A percentile compares a stretch with the other conserved stretches of the same genome.
These are phyloP conservation scores for Trametes pubescens DNA, from an alignment of 1,284 basidiomycete genomes.

Conservation along the genomic window DNA sequence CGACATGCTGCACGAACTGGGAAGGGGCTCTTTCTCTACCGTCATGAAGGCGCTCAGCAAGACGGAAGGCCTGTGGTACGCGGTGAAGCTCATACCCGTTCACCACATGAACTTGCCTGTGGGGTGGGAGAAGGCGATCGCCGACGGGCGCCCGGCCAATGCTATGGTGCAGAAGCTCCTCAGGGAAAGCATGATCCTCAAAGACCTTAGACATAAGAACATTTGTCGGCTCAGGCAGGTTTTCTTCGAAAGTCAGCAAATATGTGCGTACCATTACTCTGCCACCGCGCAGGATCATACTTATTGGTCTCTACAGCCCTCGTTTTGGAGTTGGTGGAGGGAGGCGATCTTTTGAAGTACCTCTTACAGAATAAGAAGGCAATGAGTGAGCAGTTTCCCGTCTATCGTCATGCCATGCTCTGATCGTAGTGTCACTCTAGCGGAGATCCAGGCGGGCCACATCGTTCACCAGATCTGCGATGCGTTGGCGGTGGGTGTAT, in stretches of 20 bases:
- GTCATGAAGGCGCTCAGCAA: constrained; percentile 75
- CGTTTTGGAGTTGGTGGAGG: constrained; percentile 24
- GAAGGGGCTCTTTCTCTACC: constrained; percentile 81
- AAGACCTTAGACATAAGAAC: constrained; percentile 77
- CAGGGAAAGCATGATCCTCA: constrained; percentile 80
- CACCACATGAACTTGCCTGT: constrained; percentile 42
- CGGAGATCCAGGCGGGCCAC: background rate
- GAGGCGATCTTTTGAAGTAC: constrained; percentile 58
- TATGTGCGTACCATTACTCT: background rate
- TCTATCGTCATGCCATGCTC: no score
- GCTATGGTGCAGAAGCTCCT: background rate
- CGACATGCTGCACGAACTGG: constrained; percentile 70
- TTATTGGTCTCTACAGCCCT: constrained; percentile 9
- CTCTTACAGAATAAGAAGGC: constrained; percentile 53
- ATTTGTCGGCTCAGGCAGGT: constrained; percentile 83
- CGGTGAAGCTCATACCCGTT: constrained; percentile 77
- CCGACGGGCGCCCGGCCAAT: constrained; percentile 3
- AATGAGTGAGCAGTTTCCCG: background rate
- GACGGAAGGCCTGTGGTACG: constrained; percentile 65
- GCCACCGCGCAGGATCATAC: no score
- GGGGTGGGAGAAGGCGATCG: background rate
- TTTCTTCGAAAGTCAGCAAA: constrained; percentile 57
- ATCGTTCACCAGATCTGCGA: background rate
- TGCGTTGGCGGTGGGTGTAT: background rate
- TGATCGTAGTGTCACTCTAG: background rate